Evolutionary conservation across 2,329 filamentous ascomycete genomes (phyloP), one percentile per base, ranked within the genome.

Genomic region (Conoideocrella luteorostrata): DNA sequence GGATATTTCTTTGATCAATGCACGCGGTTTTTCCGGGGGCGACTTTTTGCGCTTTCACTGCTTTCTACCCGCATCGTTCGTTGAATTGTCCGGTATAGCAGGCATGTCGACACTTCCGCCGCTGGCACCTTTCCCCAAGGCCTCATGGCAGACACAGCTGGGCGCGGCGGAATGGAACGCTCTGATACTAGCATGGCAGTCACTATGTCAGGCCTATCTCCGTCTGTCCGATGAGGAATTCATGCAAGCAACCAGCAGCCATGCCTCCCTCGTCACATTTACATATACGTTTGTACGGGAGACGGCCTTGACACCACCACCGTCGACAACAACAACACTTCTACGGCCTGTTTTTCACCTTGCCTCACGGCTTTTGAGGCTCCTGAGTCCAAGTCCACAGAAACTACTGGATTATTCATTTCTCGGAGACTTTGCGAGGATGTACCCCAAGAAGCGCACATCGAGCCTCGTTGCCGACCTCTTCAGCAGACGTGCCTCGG

Each of bases 51-150:
- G n/a, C n/a, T 18, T 29, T 11, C 12, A 15, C 3, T 20, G n/a
- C n/a, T 13, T 24, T n/a, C 23, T 22, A 5, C n/a, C n/a, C 15
- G 12, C n/a, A 3, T 13, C 9, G 6, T 23, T 22, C 15, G 18
- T 22, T 11, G 12, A 72, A 72, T 68, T 17, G 18, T n/a, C n/a
- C n/a, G n/a, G n/a, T 24, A 23, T 26, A 12, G 20, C 24, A 39
- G 36, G 21, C 42, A 46, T 46, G 44, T 38, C 45, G 23, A 33
- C 33, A 34, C 30, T 45, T 26, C 88, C 88, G 33, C 75, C 82
- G 26, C 74, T 96, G 63, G 88, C 85, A 45, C 78, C 85, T 17
- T 89, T 93, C 55, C 91, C 90, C 15, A 75, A 82, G 48, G 68
- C 77, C 26, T 68, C 71, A 44, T 80, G 88, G 68, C 80, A 81